Percentiles rank a stretch among this genome's conserved stretches.
phyloP scores from a whole-genome alignment of 768 basidiomycete genomes.

The Termitomyces titanicus region DNA sequence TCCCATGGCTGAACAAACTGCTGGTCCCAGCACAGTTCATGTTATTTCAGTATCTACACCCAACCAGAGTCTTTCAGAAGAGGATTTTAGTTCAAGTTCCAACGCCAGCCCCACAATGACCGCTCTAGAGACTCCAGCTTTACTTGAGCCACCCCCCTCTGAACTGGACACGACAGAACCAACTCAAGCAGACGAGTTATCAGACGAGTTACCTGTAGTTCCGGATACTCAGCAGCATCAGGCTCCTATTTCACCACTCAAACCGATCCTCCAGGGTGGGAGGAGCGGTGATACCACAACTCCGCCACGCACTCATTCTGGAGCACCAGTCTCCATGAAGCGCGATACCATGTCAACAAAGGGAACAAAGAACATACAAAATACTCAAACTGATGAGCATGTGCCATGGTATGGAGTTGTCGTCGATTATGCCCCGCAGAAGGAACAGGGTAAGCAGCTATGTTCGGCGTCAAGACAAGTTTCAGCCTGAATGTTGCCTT shows the following conservation, averaged over 20 bases:
- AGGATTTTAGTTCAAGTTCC: constrained; percentile 6
- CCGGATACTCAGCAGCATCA: not conserved
- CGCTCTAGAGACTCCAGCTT: constrained; percentile 3
- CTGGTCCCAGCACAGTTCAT: constrained; percentile 10
- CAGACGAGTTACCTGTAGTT: not conserved
- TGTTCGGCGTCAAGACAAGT: not conserved
- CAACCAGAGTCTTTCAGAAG: not conserved
- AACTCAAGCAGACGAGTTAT: not conserved
- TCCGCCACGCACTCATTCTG: constrained; percentile 9
- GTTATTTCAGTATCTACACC: constrained; percentile 7
- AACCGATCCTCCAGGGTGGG: not conserved
- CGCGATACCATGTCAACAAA: constrained; percentile 1
- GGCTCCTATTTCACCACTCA: not conserved
- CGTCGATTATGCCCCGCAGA: constrained; percentile 9
- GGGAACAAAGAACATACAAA: not conserved
- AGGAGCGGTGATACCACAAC: not conserved
- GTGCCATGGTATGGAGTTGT: constrained; percentile 14
- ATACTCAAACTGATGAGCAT: not conserved
- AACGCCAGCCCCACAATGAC: constrained; percentile 6
- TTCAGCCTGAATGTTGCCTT: not conserved
- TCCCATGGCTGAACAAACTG: constrained; percentile 6
- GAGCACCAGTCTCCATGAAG: constrained; percentile 4
- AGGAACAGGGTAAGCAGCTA: constrained; percentile 11
- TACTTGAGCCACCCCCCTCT: constrained; percentile 2
- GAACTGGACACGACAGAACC: constrained; percentile 1